Percentiles rank a stretch among this genome's conserved stretches.
Evolutionary conservation across 805 yeast genomes (phyloP).

Genomic region (Saturnispora sekii): DNA sequence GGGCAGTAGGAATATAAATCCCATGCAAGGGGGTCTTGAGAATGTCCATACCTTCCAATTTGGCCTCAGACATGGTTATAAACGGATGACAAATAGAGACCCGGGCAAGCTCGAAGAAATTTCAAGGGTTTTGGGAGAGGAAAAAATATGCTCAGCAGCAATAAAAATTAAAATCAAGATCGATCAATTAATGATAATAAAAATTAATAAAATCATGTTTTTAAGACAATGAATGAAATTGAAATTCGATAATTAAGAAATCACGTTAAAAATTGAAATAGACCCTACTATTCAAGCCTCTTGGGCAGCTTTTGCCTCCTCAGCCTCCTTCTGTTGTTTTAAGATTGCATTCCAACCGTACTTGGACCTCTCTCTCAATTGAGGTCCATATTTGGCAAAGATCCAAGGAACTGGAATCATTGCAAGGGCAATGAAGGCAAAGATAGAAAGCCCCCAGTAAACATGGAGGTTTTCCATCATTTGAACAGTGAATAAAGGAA

Average conservation of each 20-base stretch:
- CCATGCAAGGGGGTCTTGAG: constrained; percentile 69
- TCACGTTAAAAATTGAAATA: no score
- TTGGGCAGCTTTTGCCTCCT: background rate
- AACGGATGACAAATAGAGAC: background rate
- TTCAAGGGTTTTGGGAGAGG: background rate
- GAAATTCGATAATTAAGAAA: no score
- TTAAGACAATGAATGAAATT: no score
- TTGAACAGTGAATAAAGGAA: constrained; percentile 80
- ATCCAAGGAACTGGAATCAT: constrained; percentile 71
- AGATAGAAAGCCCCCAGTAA: constrained; percentile 71
- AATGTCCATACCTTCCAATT: constrained; percentile 31
- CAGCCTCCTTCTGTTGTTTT: constrained; percentile 12
- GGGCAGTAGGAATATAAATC: constrained; percentile 56
- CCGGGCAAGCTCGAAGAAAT: background rate
- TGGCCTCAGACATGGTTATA: constrained; percentile 3
- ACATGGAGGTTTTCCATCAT: constrained; percentile 65
- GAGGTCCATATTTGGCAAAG: constrained; percentile 49
- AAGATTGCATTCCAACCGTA: constrained; percentile 48
- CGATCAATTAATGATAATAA: background rate
- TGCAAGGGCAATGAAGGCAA: constrained; percentile 56
- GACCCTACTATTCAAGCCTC: background rate
- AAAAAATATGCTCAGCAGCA: background rate
- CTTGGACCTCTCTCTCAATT: constrained; percentile 44
- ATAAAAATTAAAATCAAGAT: background rate
- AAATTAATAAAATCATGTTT: background rate